phyloP scores from a whole-genome alignment of 139 green algal species.

The Chlorella sp. region DNA sequence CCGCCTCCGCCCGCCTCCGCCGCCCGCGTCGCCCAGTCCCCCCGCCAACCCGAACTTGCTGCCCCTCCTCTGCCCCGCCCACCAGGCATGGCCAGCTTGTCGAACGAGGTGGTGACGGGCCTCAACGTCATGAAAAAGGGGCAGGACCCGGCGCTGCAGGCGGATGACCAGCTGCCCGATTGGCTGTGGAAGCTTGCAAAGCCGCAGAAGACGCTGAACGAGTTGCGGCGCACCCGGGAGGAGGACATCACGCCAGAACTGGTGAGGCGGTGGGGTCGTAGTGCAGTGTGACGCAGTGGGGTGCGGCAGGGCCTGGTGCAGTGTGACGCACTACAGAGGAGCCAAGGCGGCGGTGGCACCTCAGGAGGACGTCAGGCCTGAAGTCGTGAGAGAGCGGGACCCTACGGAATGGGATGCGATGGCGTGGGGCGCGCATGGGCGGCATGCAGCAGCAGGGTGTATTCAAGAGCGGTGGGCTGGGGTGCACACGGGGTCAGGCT shows the following conservation, averaged over 20 bases:
- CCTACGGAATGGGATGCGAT: too few relatives aligned
- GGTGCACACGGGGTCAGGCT: not conserved
- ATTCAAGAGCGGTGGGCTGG: not conserved
- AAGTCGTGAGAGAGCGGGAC: too few relatives aligned
- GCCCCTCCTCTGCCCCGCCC: not conserved
- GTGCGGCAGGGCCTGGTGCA: too few relatives aligned
- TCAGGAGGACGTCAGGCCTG: too few relatives aligned
- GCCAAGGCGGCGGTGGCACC: too few relatives aligned
- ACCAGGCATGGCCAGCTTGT: constrained; percentile 24
- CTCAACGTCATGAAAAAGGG: constrained; percentile 55
- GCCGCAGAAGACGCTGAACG: constrained; percentile 46
- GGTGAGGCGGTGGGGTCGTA: not conserved
- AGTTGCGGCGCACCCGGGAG: constrained; percentile 31
- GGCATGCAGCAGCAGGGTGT: not conserved
- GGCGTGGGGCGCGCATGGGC: too few relatives aligned
- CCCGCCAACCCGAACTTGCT: not conserved
- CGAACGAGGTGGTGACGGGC: constrained; percentile 34
- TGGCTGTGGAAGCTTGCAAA: constrained; percentile 58
- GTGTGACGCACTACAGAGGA: too few relatives aligned
- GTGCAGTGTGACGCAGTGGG: too few relatives aligned
- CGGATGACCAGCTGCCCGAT: constrained; percentile 53
- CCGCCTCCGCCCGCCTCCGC: too few relatives aligned
- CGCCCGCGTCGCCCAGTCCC: not conserved
- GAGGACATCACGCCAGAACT: not conserved
- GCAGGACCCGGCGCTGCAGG: constrained; percentile 47